These are phyloP conservation scores for Glebionis coronaria DNA, from an alignment of 129 eudicot species.

Conservation along the genomic window DNA sequence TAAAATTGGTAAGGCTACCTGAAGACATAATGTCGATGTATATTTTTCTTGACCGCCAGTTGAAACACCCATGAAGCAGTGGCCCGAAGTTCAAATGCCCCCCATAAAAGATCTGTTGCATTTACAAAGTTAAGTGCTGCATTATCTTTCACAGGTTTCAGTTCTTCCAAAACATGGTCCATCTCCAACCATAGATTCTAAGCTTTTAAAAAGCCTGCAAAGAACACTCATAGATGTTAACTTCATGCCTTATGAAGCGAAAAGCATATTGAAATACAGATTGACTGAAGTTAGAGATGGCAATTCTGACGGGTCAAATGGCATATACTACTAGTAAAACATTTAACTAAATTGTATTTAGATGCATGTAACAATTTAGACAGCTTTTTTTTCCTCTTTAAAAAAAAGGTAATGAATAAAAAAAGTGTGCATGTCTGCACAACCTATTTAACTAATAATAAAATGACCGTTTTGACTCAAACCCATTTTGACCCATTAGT, in stretches of 20 bases:
- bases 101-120: conserved; percentile 86
- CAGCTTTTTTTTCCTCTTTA: no score
- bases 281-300: background rate
- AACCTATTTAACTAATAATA: no score
- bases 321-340: background rate
- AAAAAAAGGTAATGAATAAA: no score
- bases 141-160: conserved; percentile 64
- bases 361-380: background rate
- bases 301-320: background rate
- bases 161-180: conserved; percentile 48
- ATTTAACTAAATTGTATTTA: conserved; percentile 39
- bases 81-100: conserved; percentile 93
- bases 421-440: no score
- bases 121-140: conserved; percentile 85
- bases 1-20: conserved; percentile 64
- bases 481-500: no score
- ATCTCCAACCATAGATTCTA: conserved; percentile 54
- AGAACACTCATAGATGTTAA: background rate
- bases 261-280: conserved; percentile 10
- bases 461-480: no score
- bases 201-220: conserved; percentile 65
- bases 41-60: conserved; percentile 71
- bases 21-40: conserved; percentile 56
- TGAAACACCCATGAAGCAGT: conserved; percentile 97
- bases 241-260: background rate